Conservation (phyloP, 306 rosid genomes). For the Fragaria vesca region DNA sequence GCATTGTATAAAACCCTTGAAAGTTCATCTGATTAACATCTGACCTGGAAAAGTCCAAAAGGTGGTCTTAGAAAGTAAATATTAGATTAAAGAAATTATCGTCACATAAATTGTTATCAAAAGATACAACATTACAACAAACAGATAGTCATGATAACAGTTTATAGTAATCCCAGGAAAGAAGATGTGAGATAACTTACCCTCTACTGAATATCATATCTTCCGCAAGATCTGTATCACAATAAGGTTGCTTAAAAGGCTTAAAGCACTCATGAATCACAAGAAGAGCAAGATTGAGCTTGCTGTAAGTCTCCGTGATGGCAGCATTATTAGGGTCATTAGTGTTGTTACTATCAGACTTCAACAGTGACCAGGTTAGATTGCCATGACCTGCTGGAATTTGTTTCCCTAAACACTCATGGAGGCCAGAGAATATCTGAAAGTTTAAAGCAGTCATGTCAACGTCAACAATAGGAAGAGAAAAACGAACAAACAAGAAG, state of each 20-base stretch:
- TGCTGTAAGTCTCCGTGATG: conserved; percentile 51
- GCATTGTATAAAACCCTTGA: conserved; percentile 63
- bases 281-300: conserved; percentile 68
- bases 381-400: conserved; percentile 46
- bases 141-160: background rate
- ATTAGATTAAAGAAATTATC: background rate
- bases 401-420: conserved; percentile 45
- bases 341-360: conserved; percentile 24
- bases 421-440: conserved; percentile 64
- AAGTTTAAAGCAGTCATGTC: conserved; percentile 27
- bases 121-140: background rate
- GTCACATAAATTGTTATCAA: background rate
- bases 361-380: conserved; percentile 74
- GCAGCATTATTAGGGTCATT: conserved; percentile 25
- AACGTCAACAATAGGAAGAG: background rate
- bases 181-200: conserved; percentile 40
- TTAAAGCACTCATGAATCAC: conserved; percentile 90
- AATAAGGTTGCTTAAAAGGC: conserved; percentile 58
- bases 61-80: conserved; percentile 8
- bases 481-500: background rate
- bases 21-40: conserved; percentile 68
- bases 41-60: conserved; percentile 48
- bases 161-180: background rate
- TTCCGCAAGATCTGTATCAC: conserved; percentile 59
- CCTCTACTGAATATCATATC: conserved; percentile 66